Conservation (phyloP, 176 grass and related monocot species). For the Juncus inflexus region DNA sequence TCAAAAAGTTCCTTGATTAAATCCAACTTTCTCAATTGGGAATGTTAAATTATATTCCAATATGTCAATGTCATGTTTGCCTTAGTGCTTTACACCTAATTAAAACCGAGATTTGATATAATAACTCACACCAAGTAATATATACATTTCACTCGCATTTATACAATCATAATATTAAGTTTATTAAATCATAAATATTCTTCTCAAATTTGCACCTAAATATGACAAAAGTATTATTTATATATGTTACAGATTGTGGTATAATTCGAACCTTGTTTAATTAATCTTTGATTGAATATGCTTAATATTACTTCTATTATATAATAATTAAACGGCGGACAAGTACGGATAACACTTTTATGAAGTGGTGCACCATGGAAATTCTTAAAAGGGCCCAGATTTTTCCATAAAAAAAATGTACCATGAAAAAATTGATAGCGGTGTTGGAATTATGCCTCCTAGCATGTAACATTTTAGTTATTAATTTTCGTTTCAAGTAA, state of each 20-base stretch:
- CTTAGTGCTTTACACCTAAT: conserved; percentile 20
- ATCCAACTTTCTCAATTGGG: conserved; percentile 13
- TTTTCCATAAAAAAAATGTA: background rate
- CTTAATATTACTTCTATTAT: background rate
- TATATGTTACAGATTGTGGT: no score
- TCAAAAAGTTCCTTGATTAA: conserved; percentile 1
- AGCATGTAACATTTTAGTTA: conserved; percentile 19
- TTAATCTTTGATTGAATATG: background rate
- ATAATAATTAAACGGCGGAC: background rate
- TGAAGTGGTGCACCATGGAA: conserved; percentile 22
- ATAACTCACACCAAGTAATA: no score
- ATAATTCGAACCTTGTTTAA: background rate
- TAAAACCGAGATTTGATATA: background rate
- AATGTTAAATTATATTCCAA: conserved; percentile 7
- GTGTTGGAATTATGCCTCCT: conserved; percentile 24
- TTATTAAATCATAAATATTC: no score
- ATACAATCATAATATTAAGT: no score
- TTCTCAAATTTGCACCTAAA: no score
- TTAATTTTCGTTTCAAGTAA: conserved; percentile 1
- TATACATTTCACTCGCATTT: no score
- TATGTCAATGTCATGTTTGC: conserved; percentile 12
- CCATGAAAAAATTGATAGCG: conserved; percentile 14
- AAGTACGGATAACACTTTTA: background rate
- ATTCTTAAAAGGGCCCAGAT: background rate
- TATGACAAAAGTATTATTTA: no score